phyloP scores from a whole-genome alignment of 2,329 filamentous ascomycete species.

The Fusarium pilosicola region DNA sequence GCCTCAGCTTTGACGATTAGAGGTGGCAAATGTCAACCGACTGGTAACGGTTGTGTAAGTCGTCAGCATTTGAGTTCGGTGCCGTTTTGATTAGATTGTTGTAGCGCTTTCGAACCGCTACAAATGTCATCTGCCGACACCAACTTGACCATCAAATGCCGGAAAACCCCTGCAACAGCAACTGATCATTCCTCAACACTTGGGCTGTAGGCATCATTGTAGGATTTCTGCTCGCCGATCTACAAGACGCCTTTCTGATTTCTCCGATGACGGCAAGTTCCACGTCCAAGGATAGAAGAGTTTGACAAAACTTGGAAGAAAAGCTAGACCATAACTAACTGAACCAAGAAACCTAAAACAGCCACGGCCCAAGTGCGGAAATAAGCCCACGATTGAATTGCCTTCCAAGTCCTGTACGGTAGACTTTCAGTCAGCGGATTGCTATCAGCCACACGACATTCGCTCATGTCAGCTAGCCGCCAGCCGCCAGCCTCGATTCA shows the following conservation, averaged over 20 bases:
- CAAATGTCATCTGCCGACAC: constrained; percentile 16
- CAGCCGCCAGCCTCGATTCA: constrained; percentile 4
- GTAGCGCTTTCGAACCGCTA: not conserved
- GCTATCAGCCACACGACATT: not conserved
- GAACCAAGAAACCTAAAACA: constrained; percentile 1
- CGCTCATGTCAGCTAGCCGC: constrained; percentile 1
- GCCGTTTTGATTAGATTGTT: constrained; percentile 4
- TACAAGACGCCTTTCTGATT: not conserved
- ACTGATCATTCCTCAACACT: not conserved
- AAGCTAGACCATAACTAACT: constrained; percentile 2
- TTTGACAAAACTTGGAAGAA: not conserved
- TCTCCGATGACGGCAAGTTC: not conserved
- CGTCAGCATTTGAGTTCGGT: constrained; percentile 9
- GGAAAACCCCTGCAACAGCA: not conserved
- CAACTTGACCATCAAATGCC: constrained; percentile 12
- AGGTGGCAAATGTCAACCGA: constrained; percentile 25
- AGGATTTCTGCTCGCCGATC: not conserved
- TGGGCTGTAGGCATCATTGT: not conserved
- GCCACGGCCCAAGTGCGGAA: constrained; percentile 9
- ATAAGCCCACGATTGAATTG: not conserved
- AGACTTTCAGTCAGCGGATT: not conserved
- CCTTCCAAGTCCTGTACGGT: not conserved
- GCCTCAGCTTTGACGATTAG: not conserved
- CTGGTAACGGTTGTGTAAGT: constrained; percentile 1
- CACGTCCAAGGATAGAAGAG: not conserved